phyloP scores from a whole-genome alignment of 2,329 filamentous ascomycete species.

The Alternaria infectoria region DNA sequence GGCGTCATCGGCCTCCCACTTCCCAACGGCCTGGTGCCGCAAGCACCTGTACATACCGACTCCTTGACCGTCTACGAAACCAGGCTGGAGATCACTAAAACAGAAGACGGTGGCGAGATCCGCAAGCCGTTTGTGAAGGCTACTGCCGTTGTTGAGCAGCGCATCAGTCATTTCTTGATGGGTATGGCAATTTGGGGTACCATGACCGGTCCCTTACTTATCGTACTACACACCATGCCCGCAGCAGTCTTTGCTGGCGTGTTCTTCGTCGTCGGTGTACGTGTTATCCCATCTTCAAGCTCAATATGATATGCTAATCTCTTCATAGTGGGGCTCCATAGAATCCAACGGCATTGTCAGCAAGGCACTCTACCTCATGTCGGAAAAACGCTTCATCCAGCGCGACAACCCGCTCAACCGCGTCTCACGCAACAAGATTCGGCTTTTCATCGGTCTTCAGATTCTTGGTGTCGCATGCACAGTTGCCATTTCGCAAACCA shows the following conservation, averaged over 20 bases:
- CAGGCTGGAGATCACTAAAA: conserved; percentile 45
- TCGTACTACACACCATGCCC: conserved; percentile 59
- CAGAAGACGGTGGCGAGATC: conserved; percentile 51
- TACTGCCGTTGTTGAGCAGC: conserved; percentile 59
- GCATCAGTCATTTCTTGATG: conserved; percentile 61
- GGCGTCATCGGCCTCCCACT: conserved; percentile 60
- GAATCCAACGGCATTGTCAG: conserved; percentile 57
- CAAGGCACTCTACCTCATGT: conserved; percentile 56
- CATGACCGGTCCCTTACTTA: conserved; percentile 61
- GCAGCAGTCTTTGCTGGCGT: conserved; percentile 60
- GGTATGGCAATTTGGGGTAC: conserved; percentile 60
- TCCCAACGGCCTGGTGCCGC: conserved; percentile 62
- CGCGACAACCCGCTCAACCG: conserved; percentile 54
- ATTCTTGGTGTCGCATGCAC: conserved; percentile 56
- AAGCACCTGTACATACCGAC: conserved; percentile 64
- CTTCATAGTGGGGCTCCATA: conserved; percentile 49
- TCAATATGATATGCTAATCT: neutral
- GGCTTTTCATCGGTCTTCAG: conserved; percentile 58
- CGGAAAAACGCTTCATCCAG: conserved; percentile 56
- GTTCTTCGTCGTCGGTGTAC: conserved; percentile 62
- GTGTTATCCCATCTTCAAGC: neutral
- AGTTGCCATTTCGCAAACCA: conserved; percentile 63
- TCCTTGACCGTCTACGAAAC: conserved; percentile 53
- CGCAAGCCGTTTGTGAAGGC: conserved; percentile 54
- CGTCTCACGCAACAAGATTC: conserved; percentile 54